phyloP scores from a whole-genome alignment of 306 rosid species.

The Begonia masoniana region DNA sequence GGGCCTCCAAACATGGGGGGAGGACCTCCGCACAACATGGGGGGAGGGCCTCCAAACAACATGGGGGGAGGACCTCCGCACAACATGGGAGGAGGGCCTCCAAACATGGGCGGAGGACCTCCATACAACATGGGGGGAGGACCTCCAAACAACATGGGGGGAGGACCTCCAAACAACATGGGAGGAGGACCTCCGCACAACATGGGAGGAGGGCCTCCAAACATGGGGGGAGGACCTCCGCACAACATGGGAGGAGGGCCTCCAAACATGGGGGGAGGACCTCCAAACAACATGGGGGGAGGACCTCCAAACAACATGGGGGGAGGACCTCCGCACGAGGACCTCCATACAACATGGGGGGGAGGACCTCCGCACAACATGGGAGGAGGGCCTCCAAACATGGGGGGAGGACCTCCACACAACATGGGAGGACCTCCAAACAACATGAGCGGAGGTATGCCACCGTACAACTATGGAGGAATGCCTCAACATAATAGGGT shows the following conservation, averaged over 20 bases:
- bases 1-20: slow-evolving; percentile 10
- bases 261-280: slow-evolving; percentile 4
- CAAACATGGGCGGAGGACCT: neutral
- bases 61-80: neutral
- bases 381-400: neutral
- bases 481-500: slow-evolving; percentile 8
- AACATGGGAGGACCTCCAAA: slow-evolving; percentile 13
- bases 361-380: neutral
- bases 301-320: slow-evolving; percentile 5
- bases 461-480: slow-evolving; percentile 5
- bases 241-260: slow-evolving; percentile 12
- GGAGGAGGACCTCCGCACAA: slow-evolving; percentile 18
- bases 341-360: neutral
- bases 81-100: neutral
- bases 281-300: neutral
- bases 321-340: neutral
- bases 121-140: too few species aligned
- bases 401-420: slow-evolving; percentile 6
- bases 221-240: neutral
- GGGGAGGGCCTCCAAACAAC: slow-evolving; percentile 2
- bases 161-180: slow-evolving; percentile 4
- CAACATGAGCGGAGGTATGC: slow-evolving; percentile 3
- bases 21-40: neutral
- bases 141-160: slow-evolving; percentile 5
- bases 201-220: slow-evolving; percentile 19